Base-by-base conservation (phyloP, 2,329 filamentous ascomycete species). In the Dactylonectria estremocensis region DNA sequence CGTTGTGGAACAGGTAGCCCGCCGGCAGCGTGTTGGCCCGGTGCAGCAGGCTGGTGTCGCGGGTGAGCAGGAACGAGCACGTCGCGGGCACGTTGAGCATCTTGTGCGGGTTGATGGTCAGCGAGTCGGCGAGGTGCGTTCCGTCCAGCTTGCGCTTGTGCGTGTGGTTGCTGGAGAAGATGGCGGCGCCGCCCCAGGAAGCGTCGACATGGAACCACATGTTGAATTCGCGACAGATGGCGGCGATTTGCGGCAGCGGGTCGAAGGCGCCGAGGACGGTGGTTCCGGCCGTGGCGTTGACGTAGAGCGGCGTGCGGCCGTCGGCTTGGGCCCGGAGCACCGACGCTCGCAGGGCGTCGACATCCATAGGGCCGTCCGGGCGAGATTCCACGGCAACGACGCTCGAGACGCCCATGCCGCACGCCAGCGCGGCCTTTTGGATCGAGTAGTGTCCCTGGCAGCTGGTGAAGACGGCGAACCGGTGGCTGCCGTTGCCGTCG, bases 131-230 rank as follows among this genome's bases (percentile, higher is more conserved):
- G 37, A 92, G 86, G 50, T 95, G 86, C 2, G 88, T 84, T 14
- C 95, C 95, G 1, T 83, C 79, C 11, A 98, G 83, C 77, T 94
- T 93, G 68, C 78, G 77, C 53, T 83, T 84, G 49, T 93, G 91
- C 64, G n/a, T n/a, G n/a, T n/a, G n/a, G n/a, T 82, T 83, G 18
- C 85, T 75, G 0, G 90, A 93, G 82, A 98, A 97, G 71, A 93
- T 86, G 67, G 93, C 94, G 1, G 91, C 88, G 1, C 95, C 95
- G 71, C 96, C 96, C 95, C 95, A 98, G 53, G 90, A 93, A 33
- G 89, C 96, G 78, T 99, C 96, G 64, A 98, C 88, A 82, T 99
- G 96, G 81, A 98, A 84, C 96, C 96, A 99, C 57, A 98, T 82
- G 64, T 89, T 87, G 76, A 94, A 87, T 66, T 87, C 85, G 71